phyloP scores from a whole-genome alignment of 495 filamentous ascomycete genomes.

The Annulohypoxylon nitens region DNA sequence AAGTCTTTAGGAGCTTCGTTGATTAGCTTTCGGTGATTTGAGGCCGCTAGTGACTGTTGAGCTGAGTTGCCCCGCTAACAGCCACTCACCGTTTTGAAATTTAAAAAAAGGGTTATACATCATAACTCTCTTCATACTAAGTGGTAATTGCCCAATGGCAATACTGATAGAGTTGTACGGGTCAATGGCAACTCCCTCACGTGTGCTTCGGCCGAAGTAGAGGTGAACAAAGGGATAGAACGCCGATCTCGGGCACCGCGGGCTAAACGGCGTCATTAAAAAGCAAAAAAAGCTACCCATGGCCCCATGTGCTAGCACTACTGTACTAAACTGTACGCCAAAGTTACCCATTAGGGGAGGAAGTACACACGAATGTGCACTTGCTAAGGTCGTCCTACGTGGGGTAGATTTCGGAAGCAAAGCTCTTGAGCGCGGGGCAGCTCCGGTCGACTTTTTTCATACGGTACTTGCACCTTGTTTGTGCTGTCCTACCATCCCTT shows the following conservation, averaged over 20 bases:
- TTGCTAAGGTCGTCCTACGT: no score
- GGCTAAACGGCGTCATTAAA: neutral
- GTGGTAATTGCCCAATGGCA: neutral
- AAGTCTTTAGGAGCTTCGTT: neutral
- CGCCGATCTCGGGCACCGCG: slow-evolving; percentile 46
- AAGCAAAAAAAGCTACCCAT: no score
- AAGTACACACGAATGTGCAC: no score
- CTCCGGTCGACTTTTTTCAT: slow-evolving; percentile 32
- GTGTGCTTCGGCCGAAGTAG: neutral
- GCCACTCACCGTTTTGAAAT: neutral
- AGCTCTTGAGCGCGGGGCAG: slow-evolving; percentile 41
- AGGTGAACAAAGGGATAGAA: neutral
- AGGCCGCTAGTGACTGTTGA: neutral
- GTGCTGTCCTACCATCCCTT: slow-evolving; percentile 21
- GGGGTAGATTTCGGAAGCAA: slow-evolving; percentile 31
- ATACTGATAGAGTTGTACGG: neutral
- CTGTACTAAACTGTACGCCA: no score
- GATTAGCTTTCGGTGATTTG: neutral
- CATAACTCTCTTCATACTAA: neutral
- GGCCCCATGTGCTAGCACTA: no score
- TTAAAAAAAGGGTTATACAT: neutral
- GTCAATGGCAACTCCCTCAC: neutral
- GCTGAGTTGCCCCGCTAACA: neutral
- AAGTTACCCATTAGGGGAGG: no score
- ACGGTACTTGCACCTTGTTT: neutral